Base-by-base conservation (phyloP, 1,139 yeast genomes). In the Scheffersomyces parashehatae region DNA sequence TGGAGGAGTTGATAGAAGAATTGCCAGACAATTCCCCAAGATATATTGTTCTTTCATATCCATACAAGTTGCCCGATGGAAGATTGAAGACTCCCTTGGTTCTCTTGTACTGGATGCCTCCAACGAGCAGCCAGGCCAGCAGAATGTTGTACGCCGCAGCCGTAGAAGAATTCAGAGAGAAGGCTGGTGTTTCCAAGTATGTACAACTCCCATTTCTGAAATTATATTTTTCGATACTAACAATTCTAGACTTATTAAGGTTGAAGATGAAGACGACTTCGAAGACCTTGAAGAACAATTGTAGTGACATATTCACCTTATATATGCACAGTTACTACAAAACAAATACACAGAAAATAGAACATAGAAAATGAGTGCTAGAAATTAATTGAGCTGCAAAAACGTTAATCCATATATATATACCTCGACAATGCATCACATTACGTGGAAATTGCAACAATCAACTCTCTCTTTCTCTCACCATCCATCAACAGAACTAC, bases 131-230 rank as follows among this genome's bases (percentile, higher is more conserved):
- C 13, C 93, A 84, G 59, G 88, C 84, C 43, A 72, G 79, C 59
- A 80, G 85, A 60, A 90, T 90, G 97, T 67, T 88, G 39, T 90
- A 88, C 56, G 97, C 97, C 1, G 96, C 95, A 2, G 95, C 96
- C 0, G 79, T 88, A 26, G 97, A 90, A 58, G 67, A 84, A 53
- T 77, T 90, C 49, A 75, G 93, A 60, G 83, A 79, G 43, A 84
- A 84, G 56, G 88, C 95, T 13, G 91, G 93, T 11, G 91, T 86
- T 11, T 70, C 82, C 34, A 80, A 78, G 82, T 77, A 63, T 46
- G 82, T 77, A 55, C 52, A 33, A 14, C 2, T 29, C 8, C 26
- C 7, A 20, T 20, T 6, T 20, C 26, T 6, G 26, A 20, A 8
- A 20, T 20, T 20, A 20, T 6, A 20, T 20, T 6, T 20, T 20